Evolutionary conservation across 2,329 filamentous ascomycete species (phyloP).

Genomic region (Oidium heveae): DNA sequence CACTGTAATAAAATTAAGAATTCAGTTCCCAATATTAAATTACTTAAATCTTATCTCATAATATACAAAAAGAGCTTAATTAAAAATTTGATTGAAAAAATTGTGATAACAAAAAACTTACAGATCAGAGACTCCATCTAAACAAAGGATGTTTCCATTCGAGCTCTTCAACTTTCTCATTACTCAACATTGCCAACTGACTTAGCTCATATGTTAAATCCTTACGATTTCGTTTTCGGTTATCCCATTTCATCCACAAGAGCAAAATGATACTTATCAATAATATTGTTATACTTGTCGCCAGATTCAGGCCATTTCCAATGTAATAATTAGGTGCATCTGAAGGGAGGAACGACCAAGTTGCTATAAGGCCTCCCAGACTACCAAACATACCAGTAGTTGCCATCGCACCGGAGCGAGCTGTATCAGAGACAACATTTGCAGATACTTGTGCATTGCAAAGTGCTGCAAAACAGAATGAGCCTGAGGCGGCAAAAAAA

Average conservation of each 20-base stretch:
- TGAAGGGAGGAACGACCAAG: conserved; percentile 37
- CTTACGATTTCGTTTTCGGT: conserved; percentile 22
- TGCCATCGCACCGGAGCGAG: conserved; percentile 42
- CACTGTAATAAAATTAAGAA: too few species aligned
- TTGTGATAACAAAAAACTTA: neutral
- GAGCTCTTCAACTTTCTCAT: conserved; percentile 17
- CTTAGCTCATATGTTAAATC: neutral
- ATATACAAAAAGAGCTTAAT: too few species aligned
- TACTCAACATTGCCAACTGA: neutral
- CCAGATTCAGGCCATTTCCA: conserved; percentile 56
- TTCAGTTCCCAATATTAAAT: too few species aligned
- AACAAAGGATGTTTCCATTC: conserved; percentile 14
- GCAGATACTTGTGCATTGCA: conserved; percentile 66
- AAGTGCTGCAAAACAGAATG: conserved; percentile 75
- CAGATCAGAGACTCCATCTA: neutral
- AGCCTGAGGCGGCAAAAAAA: conserved; percentile 57
- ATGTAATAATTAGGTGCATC: conserved; percentile 45
- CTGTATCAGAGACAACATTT: conserved; percentile 50
- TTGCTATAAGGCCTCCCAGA: conserved; percentile 54
- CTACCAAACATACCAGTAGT: conserved; percentile 65
- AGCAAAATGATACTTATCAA: conserved; percentile 35
- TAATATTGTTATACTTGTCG: conserved; percentile 44
- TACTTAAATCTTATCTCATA: too few species aligned
- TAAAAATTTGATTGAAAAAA: neutral
- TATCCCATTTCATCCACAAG: conserved; percentile 29